Percentiles rank a stretch among this genome's conserved stretches.
Evolutionary conservation across 164 flowering plant genomes (phyloP).

Genomic region (Vitis rupestris): DNA sequence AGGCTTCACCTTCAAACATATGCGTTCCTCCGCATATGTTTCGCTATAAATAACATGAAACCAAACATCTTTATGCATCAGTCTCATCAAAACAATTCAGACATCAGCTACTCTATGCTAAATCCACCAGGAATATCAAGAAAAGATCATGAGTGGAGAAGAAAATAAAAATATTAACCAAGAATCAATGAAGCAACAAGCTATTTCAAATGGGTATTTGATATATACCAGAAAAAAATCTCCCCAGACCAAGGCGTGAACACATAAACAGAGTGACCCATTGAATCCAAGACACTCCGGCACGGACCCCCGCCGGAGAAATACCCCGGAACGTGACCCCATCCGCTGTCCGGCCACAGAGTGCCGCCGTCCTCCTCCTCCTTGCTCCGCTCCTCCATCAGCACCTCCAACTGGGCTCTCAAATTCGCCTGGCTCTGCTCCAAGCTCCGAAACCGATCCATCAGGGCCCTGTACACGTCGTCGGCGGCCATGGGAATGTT

Average conservation of each 20-base stretch:
- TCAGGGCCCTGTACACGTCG: conserved; percentile 22
- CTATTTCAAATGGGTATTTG: neutral
- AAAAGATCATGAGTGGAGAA: too few species aligned
- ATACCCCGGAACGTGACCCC: conserved; percentile 31
- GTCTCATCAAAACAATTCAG: too few species aligned
- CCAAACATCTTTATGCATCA: too few species aligned
- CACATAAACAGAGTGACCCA: conserved; percentile 73
- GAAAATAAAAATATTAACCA: too few species aligned
- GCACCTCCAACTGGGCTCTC: conserved; percentile 35
- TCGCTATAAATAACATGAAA: too few species aligned
- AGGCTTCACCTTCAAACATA: too few species aligned
- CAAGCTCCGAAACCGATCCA: conserved; percentile 43
- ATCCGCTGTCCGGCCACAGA: conserved; percentile 8
- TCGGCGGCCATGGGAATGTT: conserved; percentile 10
- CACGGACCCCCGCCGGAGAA: conserved; percentile 34
- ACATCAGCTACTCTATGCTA: too few species aligned
- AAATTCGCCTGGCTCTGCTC: conserved; percentile 56
- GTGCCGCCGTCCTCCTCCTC: conserved; percentile 15
- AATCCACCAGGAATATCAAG: too few species aligned
- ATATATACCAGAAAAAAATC: conserved; percentile 60
- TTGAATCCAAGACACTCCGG: conserved; percentile 47
- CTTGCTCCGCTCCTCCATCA: conserved; percentile 11
- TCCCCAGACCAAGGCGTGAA: conserved; percentile 48
- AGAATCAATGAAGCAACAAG: too few species aligned
- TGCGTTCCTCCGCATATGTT: too few species aligned